Base-by-base conservation (phyloP, 495 filamentous ascomycete genomes). In the Tuber indicum region DNA sequence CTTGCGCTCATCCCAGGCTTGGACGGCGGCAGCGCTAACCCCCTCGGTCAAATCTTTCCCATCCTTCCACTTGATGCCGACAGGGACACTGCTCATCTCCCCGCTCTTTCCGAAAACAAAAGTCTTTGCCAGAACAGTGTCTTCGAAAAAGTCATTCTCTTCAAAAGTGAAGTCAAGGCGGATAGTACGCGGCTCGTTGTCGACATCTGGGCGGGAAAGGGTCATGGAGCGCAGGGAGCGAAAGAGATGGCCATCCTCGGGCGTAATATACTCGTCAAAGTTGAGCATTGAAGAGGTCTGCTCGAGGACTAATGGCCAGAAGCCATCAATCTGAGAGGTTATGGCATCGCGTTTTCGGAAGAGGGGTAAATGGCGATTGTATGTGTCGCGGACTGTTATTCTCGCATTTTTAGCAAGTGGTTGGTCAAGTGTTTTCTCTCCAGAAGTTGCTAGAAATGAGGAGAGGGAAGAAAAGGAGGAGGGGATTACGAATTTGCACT, bases 241-340 rank as follows among this genome's bases (percentile, higher is more conserved):
- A 71, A 90, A 86, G 49, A 98, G 87, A 70, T 82, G 77, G 19
- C 91, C 90, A 86, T 98, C 94, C 44, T 88, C 87, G 32, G 92
- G 90, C 76, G 92, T 91, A 81, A 97, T 92, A 85, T 89, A 92
- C 83, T 93, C 91, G 84, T 97, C 94, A 72, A 83, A 82, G 41
- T 45, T 23, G 78, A 97, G 89, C 73, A 96, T 91, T 43, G 87
- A 87, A 3, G 94, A 93, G 8, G 93, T 90, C 85, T 93, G 91
- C 83, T 95, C 91, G 82, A 97, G 86, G 66, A 97, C 93, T 76
- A 95, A 87, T 44, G 91, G 86, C 94, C 94, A 98, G 89, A 97
- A 98, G 86, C 92, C 89, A 45, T 87, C 86, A 82, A 97, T 94
- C 80, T 89, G 85, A 74, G 87, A 84, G 75, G 92, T 87, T 75